Base-by-base conservation (phyloP, 371 early-diverging fungal genomes). In the Mortierella sp. region DNA sequence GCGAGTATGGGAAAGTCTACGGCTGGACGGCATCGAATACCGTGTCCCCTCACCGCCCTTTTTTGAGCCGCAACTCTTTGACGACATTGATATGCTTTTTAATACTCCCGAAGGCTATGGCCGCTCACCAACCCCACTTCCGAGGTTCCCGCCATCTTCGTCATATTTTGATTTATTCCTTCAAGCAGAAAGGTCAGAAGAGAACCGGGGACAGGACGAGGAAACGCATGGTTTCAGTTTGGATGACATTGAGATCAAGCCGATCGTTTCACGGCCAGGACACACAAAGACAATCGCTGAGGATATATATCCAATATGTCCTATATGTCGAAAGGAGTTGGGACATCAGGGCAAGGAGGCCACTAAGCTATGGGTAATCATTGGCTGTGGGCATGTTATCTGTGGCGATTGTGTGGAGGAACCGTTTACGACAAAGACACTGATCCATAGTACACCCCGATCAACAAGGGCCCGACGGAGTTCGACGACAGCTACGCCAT, bases 311-410 rank as follows among this genome's bases (percentile, higher is more conserved):
- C 50, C 72, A 9, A 61, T 68, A 4, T 77, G 77, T 19, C 77
- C 77, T n/a, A 12, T 60, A 0, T 77, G 77, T 23, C 37, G 21
- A 9, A 64, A 60, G 6, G 77, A 71, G 44, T 48, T 77, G 29
- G 77, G 72, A 4, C 55, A 72, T 12, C 28, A 53, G 16, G 61
- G 57, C 14, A 57, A 64, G 0, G 48, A 64, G 15, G 59, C 16
- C 9, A 64, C 68, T 11, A 77, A 60, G 26, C 65, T 77, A 7
- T 77, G 64, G 60, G 72, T 71, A 25, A 37, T 77, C 6, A 37
- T 65, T 4, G 72, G 77, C 16, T 77, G 77, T 60, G 72, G 72
- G 9, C 77, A 77, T 43, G 72, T 77, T 45, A 57, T 77, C 46
- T 77, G 77, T 28, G 62, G 47, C 0, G 60, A 65, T 5, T 77